Base-by-base conservation (phyloP, 306 rosid species). In the Crataegus laevigata region DNA sequence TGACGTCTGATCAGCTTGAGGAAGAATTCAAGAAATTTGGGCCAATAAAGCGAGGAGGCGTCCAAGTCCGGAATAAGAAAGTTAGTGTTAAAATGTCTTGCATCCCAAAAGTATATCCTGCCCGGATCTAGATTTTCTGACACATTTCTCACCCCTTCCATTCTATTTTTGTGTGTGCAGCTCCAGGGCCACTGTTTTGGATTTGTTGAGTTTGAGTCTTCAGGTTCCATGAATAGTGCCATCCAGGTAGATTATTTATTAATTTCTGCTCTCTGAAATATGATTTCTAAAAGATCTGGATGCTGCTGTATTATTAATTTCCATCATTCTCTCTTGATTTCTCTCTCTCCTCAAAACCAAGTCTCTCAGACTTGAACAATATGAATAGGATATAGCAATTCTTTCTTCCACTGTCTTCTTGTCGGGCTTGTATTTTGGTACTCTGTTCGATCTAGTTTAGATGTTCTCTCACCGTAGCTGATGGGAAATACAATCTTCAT, bases 111-210 rank as follows among this genome's bases (percentile, higher is more conserved):
- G 25, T 26, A 7, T 60, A 59, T 17, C 9, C 45, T 21, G 14
- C 60, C 19, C 36, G n/a, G 51, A 51, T 51, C 36, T 60, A 25
- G 68, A 29, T 63, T 62, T 78, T 54, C 76, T 76, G 80, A 81
- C 68, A 19, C 36, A 51, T 36, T 67, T 74, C 66, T 77, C 66
- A 62, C 26, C 69, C 61, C 73, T 36, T 50, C 32, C 12, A 60
- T 55, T 36, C 3, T 68, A 34, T 77, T 42, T 42, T 65, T 77
- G 58, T 81, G 74, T 60, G 75, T 76, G 78, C 90, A 89, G 93
- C 89, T 75, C 55, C 93, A 91, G 83, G 93, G 91, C 62, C 84
- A 87, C 84, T 91, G 93, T 79, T 91, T 91, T 68, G 96, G 93
- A 75, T 91, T 91, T 85, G 90, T 91, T 65, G 96, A 91, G 82